phyloP scores from a whole-genome alignment of 1,284 basidiomycete genomes.

The Grifola frondosa region DNA sequence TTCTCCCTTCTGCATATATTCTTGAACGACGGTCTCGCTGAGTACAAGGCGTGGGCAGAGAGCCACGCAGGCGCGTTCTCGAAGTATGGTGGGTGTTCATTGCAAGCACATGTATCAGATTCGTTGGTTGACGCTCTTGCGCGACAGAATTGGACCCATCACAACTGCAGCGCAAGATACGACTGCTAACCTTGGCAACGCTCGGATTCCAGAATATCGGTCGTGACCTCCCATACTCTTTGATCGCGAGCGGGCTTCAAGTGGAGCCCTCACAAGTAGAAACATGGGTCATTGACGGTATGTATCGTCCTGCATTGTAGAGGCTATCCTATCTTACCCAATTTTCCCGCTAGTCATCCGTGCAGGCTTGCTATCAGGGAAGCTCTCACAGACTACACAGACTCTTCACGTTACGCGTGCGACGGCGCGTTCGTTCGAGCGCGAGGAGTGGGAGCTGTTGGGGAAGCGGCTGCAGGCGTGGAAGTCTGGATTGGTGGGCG shows the following conservation, averaged over 20 bases:
- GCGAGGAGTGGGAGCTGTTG: slow-evolving; percentile 80
- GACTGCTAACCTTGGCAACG: slow-evolving; percentile 77
- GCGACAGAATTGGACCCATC: slow-evolving; percentile 47
- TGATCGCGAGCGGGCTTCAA: slow-evolving; percentile 69
- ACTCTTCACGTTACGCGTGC: slow-evolving; percentile 78
- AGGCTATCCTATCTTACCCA: no score
- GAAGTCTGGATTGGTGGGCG: slow-evolving; percentile 70
- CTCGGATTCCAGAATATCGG: slow-evolving; percentile 79
- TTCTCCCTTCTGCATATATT: slow-evolving; percentile 74
- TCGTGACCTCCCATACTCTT: slow-evolving; percentile 73
- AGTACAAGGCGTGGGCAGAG: slow-evolving; percentile 65
- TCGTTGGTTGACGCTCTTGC: neutral
- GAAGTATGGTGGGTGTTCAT: slow-evolving; percentile 55
- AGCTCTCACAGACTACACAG: slow-evolving; percentile 82
- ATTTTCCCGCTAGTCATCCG: slow-evolving; percentile 69
- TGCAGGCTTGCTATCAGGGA: slow-evolving; percentile 77
- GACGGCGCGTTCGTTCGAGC: slow-evolving; percentile 76
- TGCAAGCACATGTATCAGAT: neutral
- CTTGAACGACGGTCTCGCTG: slow-evolving; percentile 62
- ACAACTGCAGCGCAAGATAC: slow-evolving; percentile 78
- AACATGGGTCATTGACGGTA: slow-evolving; percentile 91
- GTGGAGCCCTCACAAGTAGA: slow-evolving; percentile 77
- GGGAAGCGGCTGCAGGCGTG: slow-evolving; percentile 79
- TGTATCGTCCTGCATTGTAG: slow-evolving; percentile 25
- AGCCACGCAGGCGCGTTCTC: slow-evolving; percentile 52